phyloP scores from a whole-genome alignment of 2,329 filamentous ascomycete genomes.

The Nothophaeocryptopus gaeumannii region DNA sequence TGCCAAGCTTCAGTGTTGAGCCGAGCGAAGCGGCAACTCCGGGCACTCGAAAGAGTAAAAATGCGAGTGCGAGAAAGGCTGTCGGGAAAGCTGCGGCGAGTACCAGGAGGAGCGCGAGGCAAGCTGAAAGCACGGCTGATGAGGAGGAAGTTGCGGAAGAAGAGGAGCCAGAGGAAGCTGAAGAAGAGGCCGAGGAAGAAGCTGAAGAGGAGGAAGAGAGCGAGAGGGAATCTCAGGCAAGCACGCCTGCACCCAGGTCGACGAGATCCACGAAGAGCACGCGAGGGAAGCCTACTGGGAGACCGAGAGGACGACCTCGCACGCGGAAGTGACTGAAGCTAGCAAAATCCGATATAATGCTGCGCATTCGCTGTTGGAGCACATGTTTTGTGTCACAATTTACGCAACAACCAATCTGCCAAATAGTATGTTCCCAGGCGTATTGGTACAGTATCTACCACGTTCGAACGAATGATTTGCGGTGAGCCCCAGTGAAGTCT shows the following conservation, averaged over 20 bases:
- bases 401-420: no score
- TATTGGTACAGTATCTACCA: no score
- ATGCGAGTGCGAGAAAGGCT: conserved; percentile 15
- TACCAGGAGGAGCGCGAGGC: conserved; percentile 27
- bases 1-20: conserved; percentile 33
- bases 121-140: conserved; percentile 28
- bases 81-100: conserved; percentile 14
- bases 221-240: conserved; percentile 20
- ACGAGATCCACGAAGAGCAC: conserved; percentile 10
- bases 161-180: conserved; percentile 25
- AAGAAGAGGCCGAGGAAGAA: conserved; percentile 25
- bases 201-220: conserved; percentile 23
- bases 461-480: no score
- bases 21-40: conserved; percentile 26
- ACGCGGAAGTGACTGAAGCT: neutral
- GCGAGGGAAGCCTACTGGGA: neutral
- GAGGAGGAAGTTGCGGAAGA: conserved; percentile 26
- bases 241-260: conserved; percentile 15
- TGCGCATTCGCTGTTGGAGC: no score
- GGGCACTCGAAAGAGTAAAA: conserved; percentile 16
- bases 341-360: no score
- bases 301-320: neutral
- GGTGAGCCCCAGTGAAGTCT: no score
- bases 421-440: no score
- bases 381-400: no score